Conservation (phyloP, 306 rosid genomes). For the Prosopis cineraria region DNA sequence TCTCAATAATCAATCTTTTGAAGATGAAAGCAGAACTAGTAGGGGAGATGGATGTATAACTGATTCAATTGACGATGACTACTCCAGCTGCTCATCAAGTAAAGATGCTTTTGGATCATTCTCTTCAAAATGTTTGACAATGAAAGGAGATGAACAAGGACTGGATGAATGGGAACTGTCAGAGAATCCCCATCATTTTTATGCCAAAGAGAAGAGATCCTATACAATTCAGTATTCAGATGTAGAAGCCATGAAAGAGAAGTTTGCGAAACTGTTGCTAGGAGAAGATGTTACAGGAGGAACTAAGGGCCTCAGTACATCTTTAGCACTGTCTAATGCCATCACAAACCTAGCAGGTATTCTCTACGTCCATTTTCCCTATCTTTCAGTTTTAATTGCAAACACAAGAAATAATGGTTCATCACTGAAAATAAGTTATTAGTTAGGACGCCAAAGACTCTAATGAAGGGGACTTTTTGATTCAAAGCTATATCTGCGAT, state of each 20-base stretch:
- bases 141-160: slow-evolving; percentile 60
- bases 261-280: slow-evolving; percentile 72
- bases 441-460: neutral
- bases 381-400: slow-evolving; percentile 15
- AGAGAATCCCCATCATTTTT: slow-evolving; percentile 60
- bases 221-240: slow-evolving; percentile 57
- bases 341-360: slow-evolving; percentile 81
- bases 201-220: slow-evolving; percentile 63
- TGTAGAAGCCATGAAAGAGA: slow-evolving; percentile 84
- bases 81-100: slow-evolving; percentile 81
- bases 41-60: slow-evolving; percentile 83
- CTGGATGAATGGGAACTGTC: slow-evolving; percentile 74
- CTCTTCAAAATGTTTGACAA: slow-evolving; percentile 76
- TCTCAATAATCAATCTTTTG: slow-evolving; percentile 60
- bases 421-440: neutral
- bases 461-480: neutral
- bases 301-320: slow-evolving; percentile 68
- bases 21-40: slow-evolving; percentile 77
- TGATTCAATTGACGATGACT: slow-evolving; percentile 75
- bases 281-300: slow-evolving; percentile 97
- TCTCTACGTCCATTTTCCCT: neutral
- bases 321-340: slow-evolving; percentile 84
- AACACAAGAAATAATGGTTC: neutral
- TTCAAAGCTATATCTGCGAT: neutral
- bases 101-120: slow-evolving; percentile 82